Percentiles rank a stretch among this genome's conserved stretches.
Conservation (phyloP, 768 basidiomycete genomes). For the Boletus sp. region DNA sequence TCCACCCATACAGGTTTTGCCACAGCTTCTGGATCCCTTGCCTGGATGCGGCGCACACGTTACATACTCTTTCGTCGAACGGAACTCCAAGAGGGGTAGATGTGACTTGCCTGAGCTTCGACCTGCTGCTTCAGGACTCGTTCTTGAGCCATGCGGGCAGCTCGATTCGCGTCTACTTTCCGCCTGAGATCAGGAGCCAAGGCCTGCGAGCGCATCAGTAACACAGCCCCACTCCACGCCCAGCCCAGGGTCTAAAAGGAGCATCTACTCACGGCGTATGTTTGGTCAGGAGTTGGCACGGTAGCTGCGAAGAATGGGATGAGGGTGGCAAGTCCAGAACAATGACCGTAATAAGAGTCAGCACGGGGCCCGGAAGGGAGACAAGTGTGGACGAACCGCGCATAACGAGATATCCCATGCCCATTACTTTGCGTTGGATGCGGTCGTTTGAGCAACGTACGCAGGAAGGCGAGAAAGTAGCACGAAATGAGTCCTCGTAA, state of each 20-base stretch:
- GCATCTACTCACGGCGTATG: constrained; percentile 30
- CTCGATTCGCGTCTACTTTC: constrained; percentile 58
- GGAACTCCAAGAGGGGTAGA: background rate
- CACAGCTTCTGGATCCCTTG: constrained; percentile 24
- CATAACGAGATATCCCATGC: constrained; percentile 57
- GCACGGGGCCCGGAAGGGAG: constrained; percentile 1
- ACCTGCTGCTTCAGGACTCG: constrained; percentile 49
- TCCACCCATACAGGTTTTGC: constrained; percentile 35
- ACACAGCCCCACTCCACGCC: background rate
- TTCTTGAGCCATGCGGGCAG: constrained; percentile 51
- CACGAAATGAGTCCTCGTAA: constrained; percentile 6
- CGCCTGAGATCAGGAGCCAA: constrained; percentile 64
- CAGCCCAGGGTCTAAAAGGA: background rate
- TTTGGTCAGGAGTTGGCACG: constrained; percentile 35
- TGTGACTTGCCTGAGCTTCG: constrained; percentile 47
- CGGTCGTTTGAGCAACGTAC: background rate
- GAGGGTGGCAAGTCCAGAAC: background rate
- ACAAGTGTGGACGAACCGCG: constrained; percentile 41
- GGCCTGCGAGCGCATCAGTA: constrained; percentile 35
- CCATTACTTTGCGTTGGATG: constrained; percentile 42
- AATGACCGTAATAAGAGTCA: constrained; percentile 5
- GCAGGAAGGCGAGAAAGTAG: background rate
- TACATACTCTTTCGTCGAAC: background rate
- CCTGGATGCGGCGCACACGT: constrained; percentile 12
- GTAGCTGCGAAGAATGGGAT: constrained; percentile 25